Evolutionary conservation across 1,284 basidiomycete genomes (phyloP).

Genomic region (Pseudozyma sp.): DNA sequence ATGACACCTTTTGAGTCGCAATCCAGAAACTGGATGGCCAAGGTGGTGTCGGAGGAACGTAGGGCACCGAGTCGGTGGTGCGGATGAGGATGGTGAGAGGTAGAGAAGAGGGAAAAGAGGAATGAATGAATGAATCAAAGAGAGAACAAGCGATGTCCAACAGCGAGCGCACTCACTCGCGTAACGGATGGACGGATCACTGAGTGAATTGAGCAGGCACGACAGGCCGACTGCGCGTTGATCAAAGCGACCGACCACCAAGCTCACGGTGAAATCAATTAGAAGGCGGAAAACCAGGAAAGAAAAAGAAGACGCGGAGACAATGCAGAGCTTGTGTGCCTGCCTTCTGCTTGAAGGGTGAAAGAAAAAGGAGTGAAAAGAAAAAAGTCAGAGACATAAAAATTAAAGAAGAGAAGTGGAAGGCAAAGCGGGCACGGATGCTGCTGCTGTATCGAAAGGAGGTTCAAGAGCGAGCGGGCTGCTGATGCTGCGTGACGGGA

Average conservation of each 20-base stretch:
- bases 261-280: background rate
- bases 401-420: background rate
- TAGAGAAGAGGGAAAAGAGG: conserved; percentile 1
- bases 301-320: background rate
- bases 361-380: background rate
- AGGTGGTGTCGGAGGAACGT: background rate
- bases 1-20: too few relatives aligned
- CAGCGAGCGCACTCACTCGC: background rate
- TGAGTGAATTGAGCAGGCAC: background rate
- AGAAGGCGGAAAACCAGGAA: background rate
- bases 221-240: background rate
- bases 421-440: too few relatives aligned
- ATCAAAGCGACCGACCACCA: background rate
- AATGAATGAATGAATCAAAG: background rate
- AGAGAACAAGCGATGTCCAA: background rate
- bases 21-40: background rate
- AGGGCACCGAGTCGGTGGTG: conserved; percentile 1
- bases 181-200: background rate
- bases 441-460: too few relatives aligned
- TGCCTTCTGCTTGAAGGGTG: background rate
- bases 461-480: background rate
- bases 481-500: too few relatives aligned
- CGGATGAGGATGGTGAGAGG: conserved; percentile 6
- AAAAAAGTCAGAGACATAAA: conserved; percentile 1
- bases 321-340: background rate